Percentiles rank a stretch among this genome's conserved stretches.
Conservation (phyloP, 2,329 filamentous ascomycete species). For the Pseudogymnoascus sp. region DNA sequence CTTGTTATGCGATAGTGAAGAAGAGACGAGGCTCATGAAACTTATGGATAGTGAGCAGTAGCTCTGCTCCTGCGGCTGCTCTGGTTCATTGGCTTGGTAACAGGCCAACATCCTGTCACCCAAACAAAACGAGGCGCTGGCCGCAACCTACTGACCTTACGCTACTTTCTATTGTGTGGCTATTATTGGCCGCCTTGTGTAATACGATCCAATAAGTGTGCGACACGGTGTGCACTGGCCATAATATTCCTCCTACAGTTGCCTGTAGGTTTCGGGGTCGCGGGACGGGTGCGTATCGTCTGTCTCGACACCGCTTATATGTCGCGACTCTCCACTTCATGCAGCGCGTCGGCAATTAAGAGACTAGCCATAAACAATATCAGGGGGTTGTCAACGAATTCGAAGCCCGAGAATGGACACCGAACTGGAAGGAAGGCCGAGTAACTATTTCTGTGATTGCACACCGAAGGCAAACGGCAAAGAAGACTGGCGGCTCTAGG, state of each 20-base stretch:
- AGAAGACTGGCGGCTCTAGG: not conserved
- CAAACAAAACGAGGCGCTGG: not conserved
- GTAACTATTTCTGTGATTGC: not conserved
- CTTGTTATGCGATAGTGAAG: not conserved
- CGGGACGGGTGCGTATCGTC: not conserved
- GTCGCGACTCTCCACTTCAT: not conserved
- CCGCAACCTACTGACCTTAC: not conserved
- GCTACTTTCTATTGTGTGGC: not conserved
- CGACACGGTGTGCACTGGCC: not conserved
- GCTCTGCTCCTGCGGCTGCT: not conserved
- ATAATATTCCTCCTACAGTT: not conserved
- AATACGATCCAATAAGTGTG: not conserved
- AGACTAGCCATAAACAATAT: not conserved
- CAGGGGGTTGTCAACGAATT: not conserved
- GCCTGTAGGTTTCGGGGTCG: not conserved
- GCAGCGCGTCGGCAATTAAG: not conserved
- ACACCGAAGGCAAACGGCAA: not conserved
- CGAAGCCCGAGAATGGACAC: not conserved
- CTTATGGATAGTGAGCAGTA: not conserved
- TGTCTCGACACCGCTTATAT: not conserved
- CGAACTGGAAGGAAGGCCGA: not conserved
- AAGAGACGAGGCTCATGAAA: not conserved
- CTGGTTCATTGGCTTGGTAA: not conserved
- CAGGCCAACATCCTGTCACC: not conserved
- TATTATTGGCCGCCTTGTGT: conserved; percentile 1